These are phyloP conservation scores for Mucor irregularis DNA, from an alignment of 371 early-diverging fungal species.

Conservation along the genomic window DNA sequence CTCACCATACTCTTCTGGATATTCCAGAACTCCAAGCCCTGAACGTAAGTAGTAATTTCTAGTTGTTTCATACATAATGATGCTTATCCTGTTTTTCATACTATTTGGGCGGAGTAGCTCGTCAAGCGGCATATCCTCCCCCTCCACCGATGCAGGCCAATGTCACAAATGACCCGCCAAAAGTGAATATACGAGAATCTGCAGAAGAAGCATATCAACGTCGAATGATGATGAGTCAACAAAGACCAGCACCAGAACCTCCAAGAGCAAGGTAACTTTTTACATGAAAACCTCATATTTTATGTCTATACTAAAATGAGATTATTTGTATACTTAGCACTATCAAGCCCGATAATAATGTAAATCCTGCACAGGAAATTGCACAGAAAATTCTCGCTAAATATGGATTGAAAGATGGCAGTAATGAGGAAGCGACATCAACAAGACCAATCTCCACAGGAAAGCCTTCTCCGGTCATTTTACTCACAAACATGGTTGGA, in stretches of 20 bases:
- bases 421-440: not conserved
- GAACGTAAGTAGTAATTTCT: not conserved
- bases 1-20: not conserved
- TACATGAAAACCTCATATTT: too few relatives aligned
- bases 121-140: not conserved
- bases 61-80: too few relatives aligned
- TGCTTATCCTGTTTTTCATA: too few relatives aligned
- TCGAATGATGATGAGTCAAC: constrained; percentile 53
- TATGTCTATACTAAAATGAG: too few relatives aligned
- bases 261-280: constrained; percentile 8
- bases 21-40: constrained; percentile 4
- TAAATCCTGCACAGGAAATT: constrained; percentile 25
- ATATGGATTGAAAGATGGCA: constrained; percentile 41
- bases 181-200: constrained; percentile 47
- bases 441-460: constrained; percentile 9
- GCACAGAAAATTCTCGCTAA: constrained; percentile 39
- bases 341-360: too few relatives aligned
- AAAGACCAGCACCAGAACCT: constrained; percentile 17
- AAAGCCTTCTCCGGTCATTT: constrained; percentile 40
- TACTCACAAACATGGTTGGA: constrained; percentile 68
- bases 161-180: constrained; percentile 1
- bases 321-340: not conserved
- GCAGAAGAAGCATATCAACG: constrained; percentile 77
- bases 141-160: too few relatives aligned
- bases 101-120: too few relatives aligned